Base-by-base conservation (phyloP, 2,329 filamentous ascomycete genomes). In the Pezicula carpinea region DNA sequence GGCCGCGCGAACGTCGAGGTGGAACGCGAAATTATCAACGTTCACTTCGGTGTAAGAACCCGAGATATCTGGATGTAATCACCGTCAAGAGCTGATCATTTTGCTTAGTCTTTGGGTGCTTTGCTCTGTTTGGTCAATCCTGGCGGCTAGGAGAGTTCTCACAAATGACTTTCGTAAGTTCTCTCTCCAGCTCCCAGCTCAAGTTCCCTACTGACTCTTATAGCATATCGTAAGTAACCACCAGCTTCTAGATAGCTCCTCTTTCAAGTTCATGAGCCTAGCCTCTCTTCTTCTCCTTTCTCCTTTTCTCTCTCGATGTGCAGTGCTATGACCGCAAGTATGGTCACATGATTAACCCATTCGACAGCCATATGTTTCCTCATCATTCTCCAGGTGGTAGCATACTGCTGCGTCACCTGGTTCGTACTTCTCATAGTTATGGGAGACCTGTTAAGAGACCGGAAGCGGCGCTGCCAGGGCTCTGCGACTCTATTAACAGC, bases 81-180 rank as follows among this genome's bases (percentile, higher is more conserved):
- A 21, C 17, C 15, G 38, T 26, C 10, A 21, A 14, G 10, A 26
- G 13, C 26, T 29, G 11, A 15, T 40, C 18, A 17, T 29, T 8
- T 23, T n/a, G 8, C 7, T n/a, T 26, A 40, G 38, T 8, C 26
- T 54, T 18, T 60, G 56, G 55, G 42, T 56, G 22, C 32, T 53
- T 17, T 43, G 58, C 21, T 48, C 42, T 33, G 46, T 50, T 15
- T 47, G 46, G 21, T 51, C 51, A 17, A 60, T 55, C 33, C 34
- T 59, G 23, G 43, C 43, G 29, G 54, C 48, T 40, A 53, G 59
- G 48, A 55, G 52, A 43, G 18, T 60, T 13, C 49, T 62, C 46
- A 57, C 47, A 10, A 48, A 42, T 36, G 48, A 46, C 39, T 60
- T 60, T 58, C 50, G 59, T 61, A 49, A 53, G 59, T 57, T 31